Evolutionary conservation across 495 filamentous ascomycete species (phyloP), one percentile per base, ranked within the genome.

Genomic region (Aspergillus cavernicola): DNA sequence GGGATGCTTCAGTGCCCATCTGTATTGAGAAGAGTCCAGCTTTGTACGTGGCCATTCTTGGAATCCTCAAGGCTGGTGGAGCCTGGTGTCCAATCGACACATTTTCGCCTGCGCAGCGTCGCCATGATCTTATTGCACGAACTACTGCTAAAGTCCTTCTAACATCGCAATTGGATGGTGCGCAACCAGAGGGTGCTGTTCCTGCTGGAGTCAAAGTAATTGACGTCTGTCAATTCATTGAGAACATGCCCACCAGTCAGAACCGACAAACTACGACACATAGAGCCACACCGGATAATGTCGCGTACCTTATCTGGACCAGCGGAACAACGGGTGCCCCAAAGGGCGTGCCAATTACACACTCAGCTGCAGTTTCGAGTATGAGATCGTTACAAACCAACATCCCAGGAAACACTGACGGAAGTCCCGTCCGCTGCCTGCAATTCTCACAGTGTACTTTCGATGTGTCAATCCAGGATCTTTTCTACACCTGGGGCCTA

Each of bases 321-420:
- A 80, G 83, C 50, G 89, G 89, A 10, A 95, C 89, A 7, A 93
- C 89, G 0, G 91, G 91, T 2, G 71, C 93, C 32, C 91, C 91
- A 0, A 96, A 96, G 65, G 69, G 69, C 13, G 68, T 76, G 6
- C 53, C 67, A 1, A 57, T 72, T 2, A 65, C 49, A 10, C 70
- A 75, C 32, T 75, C 43, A 65, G 71, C 66, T 29, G 69, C 62
- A 15, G 61, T 67, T 1, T 64, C 62, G 0, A 59, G 61, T 56
- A 70, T 72, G 65, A 62, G 54, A 31, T 59, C 69, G 24, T 52
- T 72, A 2, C 61, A 66, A 13, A 50, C 49, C 11, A 56, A 60
- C 26, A 68, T 72, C 20, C 69, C 69, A 1, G 56, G 50, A 2
- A 52, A 72, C 24, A 58, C 60, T 0, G 44, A 50, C 18, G 52